phyloP scores from a whole-genome alignment of 2,329 filamentous ascomycete genomes.

The Decorospora gaudefroyi region DNA sequence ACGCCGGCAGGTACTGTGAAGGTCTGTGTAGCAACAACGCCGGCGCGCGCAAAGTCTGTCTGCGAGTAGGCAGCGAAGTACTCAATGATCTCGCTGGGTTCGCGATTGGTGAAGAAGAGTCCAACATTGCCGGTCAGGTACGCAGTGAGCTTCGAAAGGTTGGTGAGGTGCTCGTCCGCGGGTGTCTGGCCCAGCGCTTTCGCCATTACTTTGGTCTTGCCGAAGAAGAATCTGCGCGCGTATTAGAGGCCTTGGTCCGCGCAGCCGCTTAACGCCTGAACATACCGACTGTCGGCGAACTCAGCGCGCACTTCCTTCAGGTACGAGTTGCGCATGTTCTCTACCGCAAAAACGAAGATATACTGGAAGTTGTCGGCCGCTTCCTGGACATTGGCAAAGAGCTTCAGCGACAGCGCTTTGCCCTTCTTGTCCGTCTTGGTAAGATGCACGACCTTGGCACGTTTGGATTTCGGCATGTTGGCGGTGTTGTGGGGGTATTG shows the following conservation, averaged over 20 bases:
- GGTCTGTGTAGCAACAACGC: slow-evolving; percentile 70
- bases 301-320: slow-evolving; percentile 87
- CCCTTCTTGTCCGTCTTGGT: slow-evolving; percentile 93
- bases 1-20: slow-evolving; percentile 84
- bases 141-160: slow-evolving; percentile 69
- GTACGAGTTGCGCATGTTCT: slow-evolving; percentile 98
- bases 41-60: slow-evolving; percentile 89
- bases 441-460: slow-evolving; percentile 84
- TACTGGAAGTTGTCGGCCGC: slow-evolving; percentile 83
- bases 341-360: slow-evolving; percentile 90
- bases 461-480: slow-evolving; percentile 95
- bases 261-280: background rate
- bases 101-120: slow-evolving; percentile 84
- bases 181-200: slow-evolving; percentile 82
- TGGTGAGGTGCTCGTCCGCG: slow-evolving; percentile 79
- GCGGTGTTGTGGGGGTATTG: slow-evolving; percentile 26
- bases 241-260: slow-evolving; percentile 14
- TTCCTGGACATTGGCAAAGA: slow-evolving; percentile 87
- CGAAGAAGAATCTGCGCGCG: slow-evolving; percentile 81
- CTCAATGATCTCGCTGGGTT: slow-evolving; percentile 65
- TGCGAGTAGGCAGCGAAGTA: slow-evolving; percentile 75
- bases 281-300: slow-evolving; percentile 80
- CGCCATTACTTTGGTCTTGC: slow-evolving; percentile 98
- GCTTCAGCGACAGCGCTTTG: slow-evolving; percentile 83
- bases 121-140: slow-evolving; percentile 83